Base-by-base conservation (phyloP, 805 yeast species). In the Metschnikowia picachoensis region DNA sequence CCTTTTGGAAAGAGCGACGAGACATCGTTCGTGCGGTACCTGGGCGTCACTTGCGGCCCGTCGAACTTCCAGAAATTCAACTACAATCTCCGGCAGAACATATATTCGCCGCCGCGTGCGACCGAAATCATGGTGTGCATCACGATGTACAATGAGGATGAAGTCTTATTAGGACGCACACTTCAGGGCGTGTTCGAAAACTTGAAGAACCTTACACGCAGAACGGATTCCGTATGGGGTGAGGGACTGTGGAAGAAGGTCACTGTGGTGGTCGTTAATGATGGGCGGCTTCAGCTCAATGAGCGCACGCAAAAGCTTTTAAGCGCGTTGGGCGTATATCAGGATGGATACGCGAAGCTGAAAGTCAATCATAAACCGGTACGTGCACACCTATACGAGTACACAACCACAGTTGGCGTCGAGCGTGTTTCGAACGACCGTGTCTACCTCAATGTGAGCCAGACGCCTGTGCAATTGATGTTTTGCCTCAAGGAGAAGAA, bases 1-100 rank as follows among this genome's bases (percentile, higher is more conserved):
- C 42, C 45, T n/a, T 30, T 32, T 35, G 56, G 57, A n/a, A 45
- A 44, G 28, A 39, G 50, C 35, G 55, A 53, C 46, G 91, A 62
- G 86, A 92, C 70, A 85, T 85, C 74, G 30, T 88, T 84, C 58
- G 84, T 92, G 92, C 78, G 98, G 63, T 92, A 91, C 66, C 88
- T 94, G 47, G 97, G 97, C 0, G 90, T 87, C 16, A 92, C 98
- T 1, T 85, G 96, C 63, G 95, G 92, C 52, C 98, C 98, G 0
- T 73, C 79, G 10, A 80, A 83, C 45, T 87, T 87, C 60, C 68
- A 65, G 15, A 54, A 56, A 9, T 77, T 77, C 51, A 78, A 81
- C 56, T 94, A 87, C 69, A 82, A 85, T n/a, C 72, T 92, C 30
- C 78, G 99, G 56, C 98, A 90, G 60, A 77, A 79, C 36, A 81